Percentiles rank a stretch among this genome's conserved stretches.
phyloP scores from a whole-genome alignment of 768 basidiomycete species.

The Macrolepiota albuminosa region DNA sequence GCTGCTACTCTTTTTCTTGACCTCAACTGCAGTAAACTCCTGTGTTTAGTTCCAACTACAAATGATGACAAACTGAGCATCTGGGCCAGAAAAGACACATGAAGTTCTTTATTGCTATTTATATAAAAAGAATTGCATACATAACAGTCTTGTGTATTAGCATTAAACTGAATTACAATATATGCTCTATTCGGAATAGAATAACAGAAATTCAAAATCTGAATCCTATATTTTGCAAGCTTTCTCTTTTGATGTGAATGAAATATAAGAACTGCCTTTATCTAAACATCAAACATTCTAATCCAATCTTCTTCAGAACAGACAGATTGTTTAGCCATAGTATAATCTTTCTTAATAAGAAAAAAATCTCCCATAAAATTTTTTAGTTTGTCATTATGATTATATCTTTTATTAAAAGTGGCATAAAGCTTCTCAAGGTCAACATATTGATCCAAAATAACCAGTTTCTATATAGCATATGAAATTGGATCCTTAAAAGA shows the following conservation, averaged over 20 bases:
- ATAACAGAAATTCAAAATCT: no score
- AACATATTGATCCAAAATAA: background rate
- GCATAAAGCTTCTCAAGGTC: background rate
- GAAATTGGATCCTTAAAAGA: background rate
- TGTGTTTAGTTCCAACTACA: background rate
- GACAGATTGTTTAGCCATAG: background rate
- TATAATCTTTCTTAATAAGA: background rate
- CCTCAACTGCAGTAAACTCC: rapidly evolving
- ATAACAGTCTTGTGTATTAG: background rate
- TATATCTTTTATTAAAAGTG: background rate
- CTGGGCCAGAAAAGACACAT: background rate
- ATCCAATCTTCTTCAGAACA: background rate
- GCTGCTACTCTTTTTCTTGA: background rate
- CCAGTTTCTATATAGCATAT: no score
- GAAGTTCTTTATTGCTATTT: background rate
- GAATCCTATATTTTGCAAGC: no score
- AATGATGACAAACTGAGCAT: background rate
- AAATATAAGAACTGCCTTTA: no score
- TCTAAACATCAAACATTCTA: background rate
- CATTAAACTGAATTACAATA: background rate
- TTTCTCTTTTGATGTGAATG: no score
- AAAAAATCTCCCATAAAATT: background rate
- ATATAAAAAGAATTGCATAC: no score
- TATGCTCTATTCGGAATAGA: no score
- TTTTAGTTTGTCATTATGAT: background rate